Evolutionary conservation across 257 asterid species (phyloP).

Genomic region (Plectranthus barbatus): DNA sequence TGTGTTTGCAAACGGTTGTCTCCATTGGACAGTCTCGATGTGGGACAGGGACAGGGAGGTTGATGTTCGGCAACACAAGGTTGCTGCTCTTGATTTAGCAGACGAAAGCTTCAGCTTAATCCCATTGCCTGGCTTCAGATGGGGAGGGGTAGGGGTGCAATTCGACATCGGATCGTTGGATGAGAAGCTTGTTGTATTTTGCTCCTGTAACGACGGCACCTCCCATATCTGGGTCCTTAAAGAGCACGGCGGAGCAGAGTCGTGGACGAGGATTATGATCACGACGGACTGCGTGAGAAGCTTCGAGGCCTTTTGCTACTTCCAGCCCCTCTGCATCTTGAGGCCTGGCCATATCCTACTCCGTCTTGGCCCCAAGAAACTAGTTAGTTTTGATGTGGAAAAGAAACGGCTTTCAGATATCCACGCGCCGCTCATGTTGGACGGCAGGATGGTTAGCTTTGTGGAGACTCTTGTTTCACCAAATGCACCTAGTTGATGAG

Average conservation of each 20-base stretch:
- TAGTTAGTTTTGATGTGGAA: neutral
- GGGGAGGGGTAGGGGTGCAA: no score
- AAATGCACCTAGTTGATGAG: neutral
- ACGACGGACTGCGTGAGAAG: neutral
- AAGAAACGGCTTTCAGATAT: neutral
- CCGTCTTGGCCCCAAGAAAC: neutral
- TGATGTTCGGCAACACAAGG: no score
- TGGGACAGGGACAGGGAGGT: neutral
- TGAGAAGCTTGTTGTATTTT: neutral
- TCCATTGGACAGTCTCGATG: neutral
- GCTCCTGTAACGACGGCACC: neutral
- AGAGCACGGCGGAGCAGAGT: neutral
- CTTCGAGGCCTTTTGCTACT: neutral
- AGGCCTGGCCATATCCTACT: neutral
- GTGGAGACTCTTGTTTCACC: constrained; percentile 13
- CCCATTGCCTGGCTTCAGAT: neutral
- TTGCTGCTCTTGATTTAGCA: neutral
- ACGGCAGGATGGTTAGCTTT: neutral
- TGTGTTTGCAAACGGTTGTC: neutral
- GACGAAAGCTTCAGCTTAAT: neutral
- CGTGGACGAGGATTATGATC: constrained; percentile 13
- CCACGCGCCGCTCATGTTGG: neutral
- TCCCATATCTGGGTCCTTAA: constrained; percentile 8
- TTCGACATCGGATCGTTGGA: neutral
- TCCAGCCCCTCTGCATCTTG: constrained; percentile 6